Base-by-base conservation (phyloP, 306 rosid species). In the Sindora glabra region DNA sequence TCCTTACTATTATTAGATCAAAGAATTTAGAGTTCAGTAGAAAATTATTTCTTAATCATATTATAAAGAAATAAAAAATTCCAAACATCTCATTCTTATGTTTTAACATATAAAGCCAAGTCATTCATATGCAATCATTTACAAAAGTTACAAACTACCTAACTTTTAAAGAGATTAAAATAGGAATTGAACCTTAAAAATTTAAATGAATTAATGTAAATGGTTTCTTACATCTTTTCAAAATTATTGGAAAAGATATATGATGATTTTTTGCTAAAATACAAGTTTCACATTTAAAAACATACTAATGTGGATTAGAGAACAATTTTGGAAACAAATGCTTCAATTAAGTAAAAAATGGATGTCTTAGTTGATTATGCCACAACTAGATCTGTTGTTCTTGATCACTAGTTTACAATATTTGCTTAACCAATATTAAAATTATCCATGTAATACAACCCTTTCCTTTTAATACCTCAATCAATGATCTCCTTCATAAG, bases 41-140 rank as follows among this genome's bases (percentile, higher is more conserved):
- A 62, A 24, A 60, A 70, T 10, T 52, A 17, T 5, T 17, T 70
- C n/a, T 26, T 25, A 4, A 72, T n/a, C 77, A 72, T 58, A 11
- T 40, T 14, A 17, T 42, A 48, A 30, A 61, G 0, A 45, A 6
- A 5, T 16, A 42, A 23, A 59, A 59, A 3, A 59, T 5, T 3
- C 5, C 10, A 26, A 50, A 48, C 1, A 64, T 39, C 8, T 51
- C 15, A 40, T 4, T 4, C 11, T 61, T 34, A 5, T 14, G 3
- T 10, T 48, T 48, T 8, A 65, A 3, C 3, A 10, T 24, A 21
- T 52, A 65, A 0, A 63, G 30, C 54, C 45, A 65, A 0, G 62
- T 65, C 61, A 51, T 65, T 13, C 9, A 5, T 2, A 54, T 52
- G 25, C 55, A 53, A 6, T 48, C 48, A 34, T 48, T 48, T 3